Conservation (phyloP, 2,329 filamentous ascomycete genomes). For the Epichloe sibirici region DNA sequence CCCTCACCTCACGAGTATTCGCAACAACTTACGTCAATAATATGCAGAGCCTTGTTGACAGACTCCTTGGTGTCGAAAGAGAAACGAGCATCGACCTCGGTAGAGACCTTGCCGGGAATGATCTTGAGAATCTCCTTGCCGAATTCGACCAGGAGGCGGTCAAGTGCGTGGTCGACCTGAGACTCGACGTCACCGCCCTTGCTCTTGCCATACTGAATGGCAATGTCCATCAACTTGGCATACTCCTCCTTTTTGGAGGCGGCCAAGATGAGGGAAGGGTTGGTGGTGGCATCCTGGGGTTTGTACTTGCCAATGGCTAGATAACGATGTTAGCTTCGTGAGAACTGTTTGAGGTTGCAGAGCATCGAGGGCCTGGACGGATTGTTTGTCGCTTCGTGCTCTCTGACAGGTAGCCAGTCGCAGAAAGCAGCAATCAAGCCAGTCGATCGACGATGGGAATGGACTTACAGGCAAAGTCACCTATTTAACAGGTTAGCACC, state of each 20-base stretch:
- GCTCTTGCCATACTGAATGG: slow-evolving; percentile 75
- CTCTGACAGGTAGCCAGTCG: neutral
- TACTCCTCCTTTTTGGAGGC: slow-evolving; percentile 98
- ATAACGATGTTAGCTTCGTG: slow-evolving; percentile 21
- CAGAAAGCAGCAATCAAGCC: neutral
- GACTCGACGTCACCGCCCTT: slow-evolving; percentile 57
- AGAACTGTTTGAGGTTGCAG: neutral
- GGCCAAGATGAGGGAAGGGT: slow-evolving; percentile 95
- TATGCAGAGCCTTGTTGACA: slow-evolving; percentile 89
- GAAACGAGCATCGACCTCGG: slow-evolving; percentile 91
- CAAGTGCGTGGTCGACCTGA: slow-evolving; percentile 81
- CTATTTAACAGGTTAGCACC: slow-evolving; percentile 28
- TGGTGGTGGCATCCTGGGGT: slow-evolving; percentile 99
- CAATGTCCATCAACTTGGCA: slow-evolving; percentile 77
- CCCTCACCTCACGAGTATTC: neutral
- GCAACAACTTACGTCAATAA: slow-evolving; percentile 66
- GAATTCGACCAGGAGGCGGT: slow-evolving; percentile 93
- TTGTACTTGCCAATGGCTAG: slow-evolving; percentile 97
- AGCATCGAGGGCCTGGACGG: neutral
- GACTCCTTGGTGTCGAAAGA: slow-evolving; percentile 92
- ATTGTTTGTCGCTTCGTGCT: neutral
- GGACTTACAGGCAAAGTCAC: slow-evolving; percentile 66
- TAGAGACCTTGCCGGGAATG: slow-evolving; percentile 96
- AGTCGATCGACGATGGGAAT: neutral
- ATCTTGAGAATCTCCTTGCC: slow-evolving; percentile 95